Evolutionary conservation across 805 yeast species (phyloP).

Genomic region (Nakazawaea holstii): DNA sequence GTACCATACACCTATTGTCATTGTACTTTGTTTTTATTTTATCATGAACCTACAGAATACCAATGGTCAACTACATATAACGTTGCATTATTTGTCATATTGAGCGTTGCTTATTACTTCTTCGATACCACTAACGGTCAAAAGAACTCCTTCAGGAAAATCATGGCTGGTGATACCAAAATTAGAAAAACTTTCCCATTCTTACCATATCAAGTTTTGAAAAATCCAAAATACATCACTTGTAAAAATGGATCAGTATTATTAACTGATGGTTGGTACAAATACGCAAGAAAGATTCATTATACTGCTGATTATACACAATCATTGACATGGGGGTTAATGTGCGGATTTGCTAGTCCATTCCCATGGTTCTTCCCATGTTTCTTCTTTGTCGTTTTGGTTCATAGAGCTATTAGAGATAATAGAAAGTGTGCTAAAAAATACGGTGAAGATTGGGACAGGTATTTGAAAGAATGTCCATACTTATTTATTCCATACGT

Average conservation of each 20-base stretch:
- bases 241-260: conserved; percentile 82
- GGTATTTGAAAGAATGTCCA: conserved; percentile 82
- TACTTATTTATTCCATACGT: conserved; percentile 88
- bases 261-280: conserved; percentile 92
- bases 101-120: conserved; percentile 77
- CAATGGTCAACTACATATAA: conserved; percentile 63
- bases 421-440: conserved; percentile 76
- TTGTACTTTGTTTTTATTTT: conserved; percentile 76
- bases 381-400: conserved; percentile 80
- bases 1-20: conserved; percentile 98
- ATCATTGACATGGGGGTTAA: conserved; percentile 85
- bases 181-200: conserved; percentile 90
- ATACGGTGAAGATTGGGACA: conserved; percentile 93
- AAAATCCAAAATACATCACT: conserved; percentile 78
- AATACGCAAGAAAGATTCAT: conserved; percentile 87
- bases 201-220: conserved; percentile 77
- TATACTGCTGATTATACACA: conserved; percentile 93
- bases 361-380: conserved; percentile 96
- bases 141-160: conserved; percentile 85
- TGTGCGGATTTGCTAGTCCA: conserved; percentile 82
- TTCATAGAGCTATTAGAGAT: conserved; percentile 89
- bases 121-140: conserved; percentile 95
- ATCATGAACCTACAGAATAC: conserved; percentile 83
- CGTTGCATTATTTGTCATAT: conserved; percentile 44
- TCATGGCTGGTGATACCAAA: conserved; percentile 70